Evolutionary conservation across 129 eudicot genomes (phyloP).

Genomic region (Heracleum sosnowskyi): DNA sequence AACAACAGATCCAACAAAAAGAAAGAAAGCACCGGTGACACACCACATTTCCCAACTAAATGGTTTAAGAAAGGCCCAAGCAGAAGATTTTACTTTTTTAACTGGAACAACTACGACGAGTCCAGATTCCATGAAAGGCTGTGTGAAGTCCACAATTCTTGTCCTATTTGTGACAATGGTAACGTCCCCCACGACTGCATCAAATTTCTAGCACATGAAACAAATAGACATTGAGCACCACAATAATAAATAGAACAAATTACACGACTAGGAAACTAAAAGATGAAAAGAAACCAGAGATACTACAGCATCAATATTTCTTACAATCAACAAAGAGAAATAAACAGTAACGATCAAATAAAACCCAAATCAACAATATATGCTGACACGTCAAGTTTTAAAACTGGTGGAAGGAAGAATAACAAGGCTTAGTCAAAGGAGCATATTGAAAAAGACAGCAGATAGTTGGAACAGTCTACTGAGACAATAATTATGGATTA

Average conservation of each 20-base stretch:
- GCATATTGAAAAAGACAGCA: not conserved
- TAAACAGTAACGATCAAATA: not conserved
- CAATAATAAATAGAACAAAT: not conserved
- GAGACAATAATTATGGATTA: not conserved
- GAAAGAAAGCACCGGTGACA: slow-evolving; percentile 70
- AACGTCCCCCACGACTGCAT: slow-evolving; percentile 96
- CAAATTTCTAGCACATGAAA: slow-evolving; percentile 48
- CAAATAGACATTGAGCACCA: not conserved
- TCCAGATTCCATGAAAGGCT: slow-evolving; percentile 95
- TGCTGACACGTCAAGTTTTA: not conserved
- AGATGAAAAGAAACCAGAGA: not conserved
- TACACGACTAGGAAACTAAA: not conserved
- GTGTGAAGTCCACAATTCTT: slow-evolving; percentile 87
- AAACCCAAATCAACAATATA: not conserved
- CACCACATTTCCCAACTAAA: slow-evolving; percentile 86
- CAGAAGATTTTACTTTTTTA: slow-evolving; percentile 42
- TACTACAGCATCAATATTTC: not conserved
- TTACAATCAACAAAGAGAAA: not conserved
- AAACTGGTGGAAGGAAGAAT: not conserved
- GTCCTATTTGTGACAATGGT: slow-evolving; percentile 85
- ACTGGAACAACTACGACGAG: slow-evolving; percentile 71
- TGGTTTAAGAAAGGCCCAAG: slow-evolving; percentile 94
- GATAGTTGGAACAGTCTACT: not conserved
- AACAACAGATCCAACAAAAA: slow-evolving; percentile 78
- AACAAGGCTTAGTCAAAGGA: not conserved